These are phyloP conservation scores for Hippophae gyantsensis DNA, from an alignment of 306 rosid species.

Conservation along the genomic window DNA sequence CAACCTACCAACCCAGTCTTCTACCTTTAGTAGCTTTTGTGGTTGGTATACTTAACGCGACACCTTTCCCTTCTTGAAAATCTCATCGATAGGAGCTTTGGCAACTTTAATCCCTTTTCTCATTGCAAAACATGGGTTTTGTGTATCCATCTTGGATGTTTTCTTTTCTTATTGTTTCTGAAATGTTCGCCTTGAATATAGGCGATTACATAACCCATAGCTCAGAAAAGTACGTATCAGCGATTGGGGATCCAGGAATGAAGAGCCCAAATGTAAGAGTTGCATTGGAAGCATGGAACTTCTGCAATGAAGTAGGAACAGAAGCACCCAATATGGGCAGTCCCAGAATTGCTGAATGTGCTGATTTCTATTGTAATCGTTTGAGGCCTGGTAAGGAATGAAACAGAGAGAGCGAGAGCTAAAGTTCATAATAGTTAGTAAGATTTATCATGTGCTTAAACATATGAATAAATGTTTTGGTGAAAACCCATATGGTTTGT, in stretches of 20 bases:
- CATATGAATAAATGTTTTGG: no score
- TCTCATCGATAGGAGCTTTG: not conserved
- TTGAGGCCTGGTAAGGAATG: constrained; percentile 11
- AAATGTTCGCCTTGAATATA: constrained; percentile 7
- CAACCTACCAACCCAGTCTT: not conserved
- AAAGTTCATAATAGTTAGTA: not conserved
- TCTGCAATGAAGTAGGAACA: constrained; percentile 51
- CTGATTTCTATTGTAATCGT: constrained; percentile 29
- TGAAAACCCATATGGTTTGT: no score
- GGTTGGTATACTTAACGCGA: not conserved
- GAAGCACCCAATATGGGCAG: constrained; percentile 56
- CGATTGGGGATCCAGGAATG: constrained; percentile 52
- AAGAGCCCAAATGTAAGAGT: constrained; percentile 38
- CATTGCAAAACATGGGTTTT: constrained; percentile 12
- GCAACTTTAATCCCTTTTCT: not conserved
- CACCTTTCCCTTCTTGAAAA: not conserved
- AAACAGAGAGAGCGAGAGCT: no score
- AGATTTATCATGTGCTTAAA: no score
- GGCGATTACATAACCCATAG: constrained; percentile 6
- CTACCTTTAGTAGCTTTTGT: not conserved
- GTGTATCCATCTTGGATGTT: constrained; percentile 2
- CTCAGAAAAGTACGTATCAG: constrained; percentile 25
- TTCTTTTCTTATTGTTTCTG: constrained; percentile 11
- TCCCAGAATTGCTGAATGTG: constrained; percentile 56
- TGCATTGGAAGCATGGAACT: constrained; percentile 53